Conservation (phyloP, 305 asterid species). For the Fraxinus velutina region DNA sequence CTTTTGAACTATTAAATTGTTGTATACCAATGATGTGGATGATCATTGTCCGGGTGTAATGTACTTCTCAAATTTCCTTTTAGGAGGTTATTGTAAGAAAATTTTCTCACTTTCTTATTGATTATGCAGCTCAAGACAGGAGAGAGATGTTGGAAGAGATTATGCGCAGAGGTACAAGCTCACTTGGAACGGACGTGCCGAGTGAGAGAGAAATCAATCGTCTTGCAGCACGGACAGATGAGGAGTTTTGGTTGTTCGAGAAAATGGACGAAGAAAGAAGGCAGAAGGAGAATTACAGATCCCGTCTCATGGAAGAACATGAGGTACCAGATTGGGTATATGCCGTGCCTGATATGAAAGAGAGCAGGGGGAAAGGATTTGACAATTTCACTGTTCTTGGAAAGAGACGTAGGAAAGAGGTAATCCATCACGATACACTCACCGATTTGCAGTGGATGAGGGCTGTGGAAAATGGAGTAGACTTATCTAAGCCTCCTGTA, state of each 20-base stretch:
- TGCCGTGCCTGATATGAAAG: conserved; percentile 47
- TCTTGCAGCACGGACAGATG: conserved; percentile 90
- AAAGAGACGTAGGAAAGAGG: conserved; percentile 84
- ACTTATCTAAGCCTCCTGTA: conserved; percentile 35
- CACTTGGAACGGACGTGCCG: conserved; percentile 95
- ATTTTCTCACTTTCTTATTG: conserved; percentile 22
- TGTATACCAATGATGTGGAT: background rate
- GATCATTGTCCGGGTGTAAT: background rate
- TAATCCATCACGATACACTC: conserved; percentile 66
- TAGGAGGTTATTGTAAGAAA: conserved; percentile 5
- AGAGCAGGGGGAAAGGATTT: conserved; percentile 53
- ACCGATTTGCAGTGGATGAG: conserved; percentile 66
- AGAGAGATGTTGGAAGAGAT: conserved; percentile 88
- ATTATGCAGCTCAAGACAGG: conserved; percentile 87
- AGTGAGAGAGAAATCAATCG: conserved; percentile 94
- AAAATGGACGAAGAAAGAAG: conserved; percentile 96
- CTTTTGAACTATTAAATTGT: background rate
- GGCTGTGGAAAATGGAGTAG: conserved; percentile 70
- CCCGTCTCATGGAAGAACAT: conserved; percentile 95
- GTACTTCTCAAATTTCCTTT: background rate
- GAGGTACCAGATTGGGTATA: conserved; percentile 98
- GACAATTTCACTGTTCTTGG: conserved; percentile 64
- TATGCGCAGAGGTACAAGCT: conserved; percentile 86
- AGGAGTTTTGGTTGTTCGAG: conserved; percentile 92
- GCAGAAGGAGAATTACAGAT: conserved; percentile 70